These are phyloP conservation scores for Aspergillus funiculosus DNA, from an alignment of 495 filamentous ascomycete genomes.

Conservation along the genomic window DNA sequence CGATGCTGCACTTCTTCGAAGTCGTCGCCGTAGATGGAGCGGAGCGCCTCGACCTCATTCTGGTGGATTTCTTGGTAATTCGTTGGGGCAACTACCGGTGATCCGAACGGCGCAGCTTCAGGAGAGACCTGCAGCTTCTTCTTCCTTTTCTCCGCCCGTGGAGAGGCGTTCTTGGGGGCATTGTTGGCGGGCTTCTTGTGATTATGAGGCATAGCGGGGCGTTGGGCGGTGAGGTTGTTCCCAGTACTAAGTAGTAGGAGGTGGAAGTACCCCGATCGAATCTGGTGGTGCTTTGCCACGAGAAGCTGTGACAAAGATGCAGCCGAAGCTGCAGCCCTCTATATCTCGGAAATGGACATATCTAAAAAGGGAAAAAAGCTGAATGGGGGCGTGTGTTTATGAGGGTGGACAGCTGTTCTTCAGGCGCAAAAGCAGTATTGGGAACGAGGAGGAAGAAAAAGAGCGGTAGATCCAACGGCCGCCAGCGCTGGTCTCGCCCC, in stretches of 20 bases:
- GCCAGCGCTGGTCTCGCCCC: conserved; percentile 3
- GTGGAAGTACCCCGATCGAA: conserved; percentile 20
- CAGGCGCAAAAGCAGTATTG: not conserved
- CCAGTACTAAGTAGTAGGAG: no score
- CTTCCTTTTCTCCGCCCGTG: conserved; percentile 31
- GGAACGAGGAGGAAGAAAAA: conserved; percentile 11
- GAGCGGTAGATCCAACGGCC: conserved; percentile 9
- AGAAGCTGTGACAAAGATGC: conserved; percentile 33
- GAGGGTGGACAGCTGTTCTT: not conserved
- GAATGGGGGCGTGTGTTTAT: not conserved
- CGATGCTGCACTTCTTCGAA: conserved; percentile 67
- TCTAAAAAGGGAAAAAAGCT: conserved; percentile 11
- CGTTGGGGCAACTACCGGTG: conserved; percentile 37
- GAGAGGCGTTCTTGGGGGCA: conserved; percentile 28
- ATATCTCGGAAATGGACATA: conserved; percentile 25
- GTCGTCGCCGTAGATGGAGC: conserved; percentile 90
- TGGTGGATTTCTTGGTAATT: conserved; percentile 81
- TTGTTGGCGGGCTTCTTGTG: conserved; percentile 40
- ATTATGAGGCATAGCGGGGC: conserved; percentile 49
- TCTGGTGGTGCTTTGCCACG: conserved; percentile 25
- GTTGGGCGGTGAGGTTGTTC: conserved; percentile 26
- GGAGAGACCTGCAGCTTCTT: conserved; percentile 30
- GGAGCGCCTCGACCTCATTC: conserved; percentile 79
- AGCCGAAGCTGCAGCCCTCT: conserved; percentile 42
- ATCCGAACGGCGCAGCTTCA: conserved; percentile 25